phyloP scores from a whole-genome alignment of 176 grass and related monocot genomes.

The Poa annua region DNA sequence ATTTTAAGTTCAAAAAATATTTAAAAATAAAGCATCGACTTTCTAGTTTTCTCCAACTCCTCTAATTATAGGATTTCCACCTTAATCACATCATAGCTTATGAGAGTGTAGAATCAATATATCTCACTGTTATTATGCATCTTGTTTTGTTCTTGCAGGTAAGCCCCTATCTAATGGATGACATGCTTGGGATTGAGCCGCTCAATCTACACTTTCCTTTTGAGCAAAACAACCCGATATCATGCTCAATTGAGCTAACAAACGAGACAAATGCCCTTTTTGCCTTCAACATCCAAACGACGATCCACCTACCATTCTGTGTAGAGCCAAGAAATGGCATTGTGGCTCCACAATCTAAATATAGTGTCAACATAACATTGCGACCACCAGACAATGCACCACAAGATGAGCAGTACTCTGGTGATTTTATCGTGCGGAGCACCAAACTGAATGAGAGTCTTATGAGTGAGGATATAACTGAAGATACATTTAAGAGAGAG shows the following conservation, averaged over 20 bases:
- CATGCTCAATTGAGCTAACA: background rate
- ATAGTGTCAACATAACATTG: background rate
- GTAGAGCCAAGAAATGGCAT: background rate
- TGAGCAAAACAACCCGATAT: background rate
- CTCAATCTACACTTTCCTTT: background rate
- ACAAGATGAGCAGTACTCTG: background rate
- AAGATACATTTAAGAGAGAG: background rate
- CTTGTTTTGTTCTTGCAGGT: background rate
- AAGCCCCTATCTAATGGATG: background rate
- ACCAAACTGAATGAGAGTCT: background rate
- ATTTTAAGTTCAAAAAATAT: background rate
- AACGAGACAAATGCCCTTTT: background rate
- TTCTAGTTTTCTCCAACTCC: background rate
- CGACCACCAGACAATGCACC: background rate
- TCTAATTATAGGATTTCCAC: background rate
- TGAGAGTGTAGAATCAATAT: background rate
- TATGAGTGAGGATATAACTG: background rate
- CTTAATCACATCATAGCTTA: background rate
- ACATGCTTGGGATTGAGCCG: conserved; percentile 13
- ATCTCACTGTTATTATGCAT: background rate
- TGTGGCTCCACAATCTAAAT: background rate
- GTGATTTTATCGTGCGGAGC: background rate
- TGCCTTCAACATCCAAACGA: background rate
- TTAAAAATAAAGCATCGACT: background rate
- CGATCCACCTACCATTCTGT: background rate